These are phyloP conservation scores for Lactifluus volemus DNA, from an alignment of 768 basidiomycete genomes.

Conservation along the genomic window DNA sequence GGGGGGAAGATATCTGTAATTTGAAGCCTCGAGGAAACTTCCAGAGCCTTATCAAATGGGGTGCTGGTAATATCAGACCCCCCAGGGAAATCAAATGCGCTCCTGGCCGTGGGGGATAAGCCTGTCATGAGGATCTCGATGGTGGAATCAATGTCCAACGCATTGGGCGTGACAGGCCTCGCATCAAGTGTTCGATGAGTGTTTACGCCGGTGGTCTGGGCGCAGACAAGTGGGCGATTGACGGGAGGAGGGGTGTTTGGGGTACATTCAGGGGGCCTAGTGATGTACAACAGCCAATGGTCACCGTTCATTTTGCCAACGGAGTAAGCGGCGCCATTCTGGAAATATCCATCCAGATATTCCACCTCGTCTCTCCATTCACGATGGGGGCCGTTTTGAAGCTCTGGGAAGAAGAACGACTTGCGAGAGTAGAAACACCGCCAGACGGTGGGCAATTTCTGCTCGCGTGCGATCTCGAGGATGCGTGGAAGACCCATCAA, in stretches of 20 bases:
- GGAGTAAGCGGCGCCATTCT: slow-evolving; percentile 86
- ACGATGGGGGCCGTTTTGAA: slow-evolving; percentile 84
- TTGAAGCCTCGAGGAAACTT: slow-evolving; percentile 62
- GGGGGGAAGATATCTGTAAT: slow-evolving; percentile 77
- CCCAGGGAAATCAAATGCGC: slow-evolving; percentile 57
- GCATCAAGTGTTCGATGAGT: slow-evolving; percentile 18
- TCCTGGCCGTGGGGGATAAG: slow-evolving; percentile 65
- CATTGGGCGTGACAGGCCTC: background rate
- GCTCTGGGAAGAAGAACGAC: slow-evolving; percentile 98
- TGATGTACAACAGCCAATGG: slow-evolving; percentile 96
- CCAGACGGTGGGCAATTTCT: slow-evolving; percentile 66
- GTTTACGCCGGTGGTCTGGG: slow-evolving; percentile 3
- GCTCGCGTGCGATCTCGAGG: slow-evolving; percentile 77
- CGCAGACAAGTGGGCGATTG: slow-evolving; percentile 17
- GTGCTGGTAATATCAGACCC: slow-evolving; percentile 20
- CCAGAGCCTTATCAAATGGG: slow-evolving; percentile 46
- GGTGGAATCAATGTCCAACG: slow-evolving; percentile 65
- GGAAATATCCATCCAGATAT: slow-evolving; percentile 85
- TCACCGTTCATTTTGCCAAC: slow-evolving; percentile 97
- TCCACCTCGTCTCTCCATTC: slow-evolving; percentile 93
- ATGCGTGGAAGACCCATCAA: slow-evolving; percentile 91
- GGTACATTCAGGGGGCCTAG: slow-evolving; percentile 42
- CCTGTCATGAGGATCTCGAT: slow-evolving; percentile 98
- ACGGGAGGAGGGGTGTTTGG: slow-evolving; percentile 8
- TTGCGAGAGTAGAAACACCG: slow-evolving; percentile 98